Conservation (phyloP, 2,329 filamentous ascomycete species). For the Xylariaceae sp. region DNA sequence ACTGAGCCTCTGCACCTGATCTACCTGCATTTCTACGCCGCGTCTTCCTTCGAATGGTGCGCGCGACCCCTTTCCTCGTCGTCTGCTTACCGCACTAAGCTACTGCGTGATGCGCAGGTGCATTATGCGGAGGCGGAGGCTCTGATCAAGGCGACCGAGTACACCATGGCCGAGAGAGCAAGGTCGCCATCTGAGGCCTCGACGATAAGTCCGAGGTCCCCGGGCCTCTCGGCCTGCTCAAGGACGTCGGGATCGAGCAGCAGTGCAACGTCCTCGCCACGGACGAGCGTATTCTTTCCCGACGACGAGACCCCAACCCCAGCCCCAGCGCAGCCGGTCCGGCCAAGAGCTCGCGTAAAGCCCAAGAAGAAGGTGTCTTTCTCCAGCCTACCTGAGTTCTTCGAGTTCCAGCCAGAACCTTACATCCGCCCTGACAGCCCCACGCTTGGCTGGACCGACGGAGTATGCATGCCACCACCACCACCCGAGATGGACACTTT, state of each 20-base stretch:
- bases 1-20: slow-evolving; percentile 63
- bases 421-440: slow-evolving; percentile 65
- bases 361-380: slow-evolving; percentile 54
- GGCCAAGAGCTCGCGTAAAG: slow-evolving; percentile 26
- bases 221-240: slow-evolving; percentile 55
- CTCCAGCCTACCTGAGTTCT: slow-evolving; percentile 43
- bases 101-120: slow-evolving; percentile 58
- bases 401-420: slow-evolving; percentile 49
- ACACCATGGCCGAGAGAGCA: slow-evolving; percentile 44
- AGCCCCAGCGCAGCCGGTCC: slow-evolving; percentile 13
- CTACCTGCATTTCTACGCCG: slow-evolving; percentile 68
- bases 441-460: slow-evolving; percentile 61
- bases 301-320: slow-evolving; percentile 30
- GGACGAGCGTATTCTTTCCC: slow-evolving; percentile 49
- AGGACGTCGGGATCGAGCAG: slow-evolving; percentile 55
- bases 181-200: slow-evolving; percentile 48
- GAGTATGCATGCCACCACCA: slow-evolving; percentile 24
- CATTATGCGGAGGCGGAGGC: slow-evolving; percentile 59
- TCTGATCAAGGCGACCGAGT: slow-evolving; percentile 57
- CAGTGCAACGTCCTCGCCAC: slow-evolving; percentile 51
- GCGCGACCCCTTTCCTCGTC: slow-evolving; percentile 55
- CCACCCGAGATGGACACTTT: neutral
- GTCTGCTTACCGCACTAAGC: slow-evolving; percentile 53
- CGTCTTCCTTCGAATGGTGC: slow-evolving; percentile 64
- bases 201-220: slow-evolving; percentile 53